phyloP scores from a whole-genome alignment of 1,284 basidiomycete species.

The Meira nashicola region DNA sequence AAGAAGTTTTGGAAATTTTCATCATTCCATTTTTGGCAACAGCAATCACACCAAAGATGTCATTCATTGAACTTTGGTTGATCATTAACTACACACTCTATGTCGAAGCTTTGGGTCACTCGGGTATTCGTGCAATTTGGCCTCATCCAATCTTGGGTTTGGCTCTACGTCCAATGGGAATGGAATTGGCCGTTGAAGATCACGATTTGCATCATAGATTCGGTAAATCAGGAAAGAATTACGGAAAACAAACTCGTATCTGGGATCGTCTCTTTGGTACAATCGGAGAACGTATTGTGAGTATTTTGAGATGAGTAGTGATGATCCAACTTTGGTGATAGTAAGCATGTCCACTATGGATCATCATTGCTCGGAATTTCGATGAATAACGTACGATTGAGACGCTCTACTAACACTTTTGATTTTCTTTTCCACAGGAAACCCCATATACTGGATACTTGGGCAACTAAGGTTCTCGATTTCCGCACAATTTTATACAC shows the following conservation, averaged over 20 bases:
- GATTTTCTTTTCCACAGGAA: no score
- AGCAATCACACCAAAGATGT: constrained; percentile 36
- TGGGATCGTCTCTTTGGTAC: constrained; percentile 52
- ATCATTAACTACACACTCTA: constrained; percentile 20
- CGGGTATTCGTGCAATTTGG: constrained; percentile 42
- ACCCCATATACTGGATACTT: not conserved
- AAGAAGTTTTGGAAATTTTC: constrained; percentile 26
- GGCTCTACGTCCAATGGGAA: constrained; percentile 26
- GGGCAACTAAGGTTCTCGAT: not conserved
- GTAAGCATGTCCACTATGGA: no score
- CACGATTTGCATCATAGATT: constrained; percentile 51
- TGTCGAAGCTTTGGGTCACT: constrained; percentile 41
- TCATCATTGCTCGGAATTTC: no score
- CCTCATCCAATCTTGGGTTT: constrained; percentile 36
- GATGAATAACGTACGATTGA: no score
- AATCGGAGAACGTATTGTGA: constrained; percentile 42
- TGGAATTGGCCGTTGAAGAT: constrained; percentile 47
- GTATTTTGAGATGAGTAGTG: no score
- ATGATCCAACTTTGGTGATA: no score
- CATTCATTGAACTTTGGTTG: constrained; percentile 39
- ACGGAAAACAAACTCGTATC: constrained; percentile 49
- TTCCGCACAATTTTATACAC: no score
- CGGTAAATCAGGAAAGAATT: constrained; percentile 36
- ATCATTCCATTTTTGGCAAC: constrained; percentile 32
- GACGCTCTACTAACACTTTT: no score